Percentiles rank a stretch among this genome's conserved stretches.
These are phyloP conservation scores for Pleurotus platypus DNA, from an alignment of 768 basidiomycete species.

Conservation along the genomic window DNA sequence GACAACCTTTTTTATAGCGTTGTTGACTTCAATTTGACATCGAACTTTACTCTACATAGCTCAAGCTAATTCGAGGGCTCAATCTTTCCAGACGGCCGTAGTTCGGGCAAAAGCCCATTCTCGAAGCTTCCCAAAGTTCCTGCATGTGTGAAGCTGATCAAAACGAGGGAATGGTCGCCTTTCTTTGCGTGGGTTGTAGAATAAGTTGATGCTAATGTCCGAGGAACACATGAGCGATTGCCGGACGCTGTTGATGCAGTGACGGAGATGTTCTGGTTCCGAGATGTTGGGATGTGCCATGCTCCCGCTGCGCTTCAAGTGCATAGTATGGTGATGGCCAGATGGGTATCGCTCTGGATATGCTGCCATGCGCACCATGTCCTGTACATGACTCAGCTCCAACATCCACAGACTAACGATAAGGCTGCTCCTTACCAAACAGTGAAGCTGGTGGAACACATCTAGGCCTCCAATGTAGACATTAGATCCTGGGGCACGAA, in stretches of 20 bases:
- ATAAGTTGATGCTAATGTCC: conserved; percentile 15
- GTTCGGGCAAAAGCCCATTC: conserved; percentile 5
- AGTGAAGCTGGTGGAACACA: conserved; percentile 23
- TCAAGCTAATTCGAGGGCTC: neutral
- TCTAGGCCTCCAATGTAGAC: conserved; percentile 17
- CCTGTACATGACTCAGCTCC: neutral
- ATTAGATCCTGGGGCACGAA: conserved; percentile 4
- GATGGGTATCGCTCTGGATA: neutral
- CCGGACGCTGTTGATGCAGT: conserved; percentile 19
- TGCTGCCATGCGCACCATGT: neutral
- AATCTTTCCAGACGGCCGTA: neutral
- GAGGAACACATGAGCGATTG: conserved; percentile 15
- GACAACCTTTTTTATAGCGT: too few relatives aligned
- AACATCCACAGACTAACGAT: too few relatives aligned
- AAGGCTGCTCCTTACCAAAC: conserved; percentile 12
- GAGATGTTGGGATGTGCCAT: neutral
- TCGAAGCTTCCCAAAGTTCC: neutral
- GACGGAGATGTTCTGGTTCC: conserved; percentile 15
- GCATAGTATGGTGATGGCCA: neutral
- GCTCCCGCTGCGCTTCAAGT: neutral
- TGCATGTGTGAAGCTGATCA: conserved; percentile 7
- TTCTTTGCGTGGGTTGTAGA: conserved; percentile 14
- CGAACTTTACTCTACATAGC: too few relatives aligned
- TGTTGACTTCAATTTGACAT: too few relatives aligned
- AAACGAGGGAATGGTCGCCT: neutral